Evolutionary conservation across 768 basidiomycete genomes (phyloP).

Genomic region (Mycena polygramma): DNA sequence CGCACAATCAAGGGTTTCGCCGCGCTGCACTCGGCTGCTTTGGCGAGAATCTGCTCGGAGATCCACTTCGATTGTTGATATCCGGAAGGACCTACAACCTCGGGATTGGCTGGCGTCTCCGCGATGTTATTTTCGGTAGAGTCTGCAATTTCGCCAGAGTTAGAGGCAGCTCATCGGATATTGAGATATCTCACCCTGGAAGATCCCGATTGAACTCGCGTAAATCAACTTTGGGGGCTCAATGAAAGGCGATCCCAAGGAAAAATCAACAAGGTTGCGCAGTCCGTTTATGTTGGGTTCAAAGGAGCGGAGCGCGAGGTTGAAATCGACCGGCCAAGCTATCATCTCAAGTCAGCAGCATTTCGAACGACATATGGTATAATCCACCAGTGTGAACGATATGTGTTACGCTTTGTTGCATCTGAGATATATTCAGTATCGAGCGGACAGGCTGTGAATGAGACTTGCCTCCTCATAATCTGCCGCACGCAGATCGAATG

Average conservation of each 20-base stretch:
- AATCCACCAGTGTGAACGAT: conserved; percentile 53
- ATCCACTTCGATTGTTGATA: conserved; percentile 51
- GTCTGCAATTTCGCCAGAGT: background rate
- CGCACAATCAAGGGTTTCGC: conserved; percentile 44
- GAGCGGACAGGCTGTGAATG: background rate
- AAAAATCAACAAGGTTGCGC: conserved; percentile 43
- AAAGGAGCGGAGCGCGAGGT: conserved; percentile 49
- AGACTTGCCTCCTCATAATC: conserved; percentile 32
- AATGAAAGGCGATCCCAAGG: conserved; percentile 4
- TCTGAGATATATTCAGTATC: conserved; percentile 26
- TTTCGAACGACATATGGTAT: background rate
- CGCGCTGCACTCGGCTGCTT: conserved; percentile 31
- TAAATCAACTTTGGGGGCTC: conserved; percentile 40
- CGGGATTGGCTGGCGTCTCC: conserved; percentile 19
- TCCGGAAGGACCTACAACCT: conserved; percentile 41
- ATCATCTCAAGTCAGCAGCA: background rate
- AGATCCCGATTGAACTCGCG: conserved; percentile 45
- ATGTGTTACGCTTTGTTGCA: conserved; percentile 47
- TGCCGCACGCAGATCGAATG: conserved; percentile 45
- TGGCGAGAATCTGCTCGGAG: conserved; percentile 38
- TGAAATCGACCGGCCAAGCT: conserved; percentile 55
- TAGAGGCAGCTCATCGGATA: conserved; percentile 1
- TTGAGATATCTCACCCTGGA: conserved; percentile 38
- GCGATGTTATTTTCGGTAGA: background rate
- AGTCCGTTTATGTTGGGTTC: conserved; percentile 46